phyloP scores from a whole-genome alignment of 305 asterid genomes.

The Fraxinus platypoda region DNA sequence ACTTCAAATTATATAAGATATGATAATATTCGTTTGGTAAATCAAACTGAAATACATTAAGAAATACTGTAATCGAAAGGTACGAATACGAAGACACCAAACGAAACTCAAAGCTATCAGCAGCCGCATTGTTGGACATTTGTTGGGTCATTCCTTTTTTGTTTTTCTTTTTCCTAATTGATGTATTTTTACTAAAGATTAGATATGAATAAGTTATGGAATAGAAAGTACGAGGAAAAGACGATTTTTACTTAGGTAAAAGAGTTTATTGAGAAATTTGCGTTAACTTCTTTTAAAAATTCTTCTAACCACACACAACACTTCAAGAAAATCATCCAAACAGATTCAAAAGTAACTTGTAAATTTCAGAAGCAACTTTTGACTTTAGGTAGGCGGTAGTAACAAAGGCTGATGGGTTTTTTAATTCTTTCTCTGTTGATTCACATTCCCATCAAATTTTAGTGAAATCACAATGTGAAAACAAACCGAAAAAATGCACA shows the following conservation, averaged over 20 bases:
- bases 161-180: background rate
- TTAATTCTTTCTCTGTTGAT: background rate
- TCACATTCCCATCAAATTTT: slow-evolving; percentile 9
- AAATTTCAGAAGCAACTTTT: no score
- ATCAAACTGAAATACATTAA: slow-evolving; percentile 39
- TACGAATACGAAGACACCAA: background rate
- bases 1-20: background rate
- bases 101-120: background rate
- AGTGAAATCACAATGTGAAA: slow-evolving; percentile 26
- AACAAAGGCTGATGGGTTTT: background rate
- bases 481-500: slow-evolving; percentile 4
- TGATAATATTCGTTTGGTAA: background rate
- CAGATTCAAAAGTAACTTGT: no score
- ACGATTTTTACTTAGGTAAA: no score
- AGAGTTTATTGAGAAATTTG: background rate
- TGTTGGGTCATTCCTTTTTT: background rate
- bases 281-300: no score
- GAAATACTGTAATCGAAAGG: background rate
- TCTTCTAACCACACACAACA: no score
- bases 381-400: no score
- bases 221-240: slow-evolving; percentile 40
- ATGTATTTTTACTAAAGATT: background rate
- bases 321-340: no score
- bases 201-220: background rate
- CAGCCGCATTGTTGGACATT: background rate